Evolutionary conservation across 2,329 filamentous ascomycete genomes (phyloP).

Genomic region (Beauveria pseudobassiana): DNA sequence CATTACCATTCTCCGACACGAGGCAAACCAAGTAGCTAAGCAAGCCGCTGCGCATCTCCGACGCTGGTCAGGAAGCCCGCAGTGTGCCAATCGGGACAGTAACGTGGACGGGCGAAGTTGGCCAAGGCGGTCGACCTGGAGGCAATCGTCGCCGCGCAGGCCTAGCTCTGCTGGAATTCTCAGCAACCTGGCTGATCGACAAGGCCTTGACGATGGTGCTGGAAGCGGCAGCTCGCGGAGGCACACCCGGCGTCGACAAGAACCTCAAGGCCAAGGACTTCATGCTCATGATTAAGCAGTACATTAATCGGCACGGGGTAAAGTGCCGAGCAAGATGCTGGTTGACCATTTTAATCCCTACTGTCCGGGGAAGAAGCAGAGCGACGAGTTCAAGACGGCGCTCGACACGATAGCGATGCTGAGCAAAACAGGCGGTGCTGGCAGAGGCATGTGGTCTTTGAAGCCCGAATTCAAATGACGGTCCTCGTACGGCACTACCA

Average conservation of each 20-base stretch:
- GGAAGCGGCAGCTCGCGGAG: constrained; percentile 36
- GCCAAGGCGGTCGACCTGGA: constrained; percentile 65
- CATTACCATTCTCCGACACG: constrained; percentile 67
- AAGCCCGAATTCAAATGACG: constrained; percentile 26
- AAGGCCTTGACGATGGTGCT: constrained; percentile 39
- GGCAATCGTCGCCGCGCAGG: constrained; percentile 41
- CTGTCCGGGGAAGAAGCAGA: constrained; percentile 57
- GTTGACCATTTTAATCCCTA: constrained; percentile 85
- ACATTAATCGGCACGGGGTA: constrained; percentile 72
- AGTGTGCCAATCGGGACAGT: constrained; percentile 73
- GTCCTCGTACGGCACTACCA: neutral
- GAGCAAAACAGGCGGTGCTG: constrained; percentile 48
- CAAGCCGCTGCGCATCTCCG: constrained; percentile 71
- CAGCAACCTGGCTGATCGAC: constrained; percentile 49
- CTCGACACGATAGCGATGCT: constrained; percentile 69
- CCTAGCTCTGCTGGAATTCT: constrained; percentile 49
- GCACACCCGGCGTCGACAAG: constrained; percentile 31
- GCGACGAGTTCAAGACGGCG: constrained; percentile 74
- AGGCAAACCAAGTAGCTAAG: constrained; percentile 72
- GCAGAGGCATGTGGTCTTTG: constrained; percentile 47
- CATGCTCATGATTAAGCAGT: constrained; percentile 66
- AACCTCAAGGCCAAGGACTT: constrained; percentile 54
- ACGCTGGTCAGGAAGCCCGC: constrained; percentile 64
- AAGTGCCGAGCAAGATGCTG: constrained; percentile 73
- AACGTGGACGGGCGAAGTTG: constrained; percentile 87